Evolutionary conservation across 768 basidiomycete genomes (phyloP).

Genomic region (Lactarius pseudohatsudake): DNA sequence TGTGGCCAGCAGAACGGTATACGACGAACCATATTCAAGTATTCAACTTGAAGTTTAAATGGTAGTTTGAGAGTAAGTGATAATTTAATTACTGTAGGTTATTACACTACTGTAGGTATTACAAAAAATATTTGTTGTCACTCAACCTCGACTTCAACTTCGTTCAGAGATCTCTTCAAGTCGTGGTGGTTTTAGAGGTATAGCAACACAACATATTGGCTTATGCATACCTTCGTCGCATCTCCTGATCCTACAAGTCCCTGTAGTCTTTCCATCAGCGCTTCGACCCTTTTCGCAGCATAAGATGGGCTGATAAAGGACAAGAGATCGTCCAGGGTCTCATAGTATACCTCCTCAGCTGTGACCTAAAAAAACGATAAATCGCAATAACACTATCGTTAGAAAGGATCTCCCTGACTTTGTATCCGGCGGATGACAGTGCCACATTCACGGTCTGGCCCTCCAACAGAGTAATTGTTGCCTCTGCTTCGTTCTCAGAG

Average conservation of each 20-base stretch:
- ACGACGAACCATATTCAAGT: conserved; percentile 28
- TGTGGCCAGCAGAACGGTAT: conserved; percentile 13
- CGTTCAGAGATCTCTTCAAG: not conserved
- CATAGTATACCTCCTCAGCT: conserved; percentile 15
- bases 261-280: conserved; percentile 16
- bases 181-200: not conserved
- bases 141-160: not conserved
- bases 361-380: conserved; percentile 14
- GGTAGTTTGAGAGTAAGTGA: not conserved
- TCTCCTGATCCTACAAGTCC: conserved; percentile 4
- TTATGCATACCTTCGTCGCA: not conserved
- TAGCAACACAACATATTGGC: not conserved
- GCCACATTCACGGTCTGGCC: conserved; percentile 18
- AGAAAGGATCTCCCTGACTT: conserved; percentile 12
- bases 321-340: conserved; percentile 29
- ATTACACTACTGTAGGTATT: not conserved
- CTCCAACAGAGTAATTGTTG: conserved; percentile 22
- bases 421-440: conserved; percentile 23
- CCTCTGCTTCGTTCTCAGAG: conserved; percentile 18
- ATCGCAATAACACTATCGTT: not conserved
- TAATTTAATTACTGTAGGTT: not conserved
- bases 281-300: conserved; percentile 9
- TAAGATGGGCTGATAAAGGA: conserved; percentile 20
- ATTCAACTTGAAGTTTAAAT: too few relatives aligned
- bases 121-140: conserved; percentile 6